phyloP scores from a whole-genome alignment of 768 basidiomycete genomes.

The Hortiboletus flavorubellus region DNA sequence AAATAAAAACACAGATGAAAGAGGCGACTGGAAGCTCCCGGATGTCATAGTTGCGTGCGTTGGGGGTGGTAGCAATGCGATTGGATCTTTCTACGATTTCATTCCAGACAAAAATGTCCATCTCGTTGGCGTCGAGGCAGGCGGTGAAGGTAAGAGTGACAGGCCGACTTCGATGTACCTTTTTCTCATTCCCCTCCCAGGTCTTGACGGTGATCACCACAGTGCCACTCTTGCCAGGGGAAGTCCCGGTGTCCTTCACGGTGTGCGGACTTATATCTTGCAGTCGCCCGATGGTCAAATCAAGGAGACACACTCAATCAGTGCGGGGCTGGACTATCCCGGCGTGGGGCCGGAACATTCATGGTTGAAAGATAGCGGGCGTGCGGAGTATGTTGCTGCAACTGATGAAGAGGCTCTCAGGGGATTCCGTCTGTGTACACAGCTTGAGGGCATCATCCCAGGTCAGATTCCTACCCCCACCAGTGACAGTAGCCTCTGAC shows the following conservation, averaged over 20 bases:
- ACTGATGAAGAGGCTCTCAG: not conserved
- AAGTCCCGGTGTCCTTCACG: not conserved
- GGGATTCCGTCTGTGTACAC: not conserved
- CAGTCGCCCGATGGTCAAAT: not conserved
- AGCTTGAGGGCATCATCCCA: not conserved
- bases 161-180: not conserved
- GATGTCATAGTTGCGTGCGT: not conserved
- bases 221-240: conserved; percentile 1
- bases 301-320: not conserved
- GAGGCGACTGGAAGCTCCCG: too few species aligned
- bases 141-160: not conserved
- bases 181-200: not conserved
- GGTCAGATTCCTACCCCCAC: not conserved
- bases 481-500: not conserved
- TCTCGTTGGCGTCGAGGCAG: not conserved
- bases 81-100: not conserved
- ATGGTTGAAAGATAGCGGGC: not conserved
- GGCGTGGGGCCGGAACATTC: not conserved
- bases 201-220: conserved; percentile 1
- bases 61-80: not conserved
- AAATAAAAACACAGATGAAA: too few species aligned
- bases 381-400: not conserved
- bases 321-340: not conserved
- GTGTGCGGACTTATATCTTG: not conserved
- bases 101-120: not conserved